A percentile compares a stretch with the other conserved stretches of the same genome.
Evolutionary conservation across 2,329 filamentous ascomycete genomes (phyloP).

Genomic region (Fusarium sp.): DNA sequence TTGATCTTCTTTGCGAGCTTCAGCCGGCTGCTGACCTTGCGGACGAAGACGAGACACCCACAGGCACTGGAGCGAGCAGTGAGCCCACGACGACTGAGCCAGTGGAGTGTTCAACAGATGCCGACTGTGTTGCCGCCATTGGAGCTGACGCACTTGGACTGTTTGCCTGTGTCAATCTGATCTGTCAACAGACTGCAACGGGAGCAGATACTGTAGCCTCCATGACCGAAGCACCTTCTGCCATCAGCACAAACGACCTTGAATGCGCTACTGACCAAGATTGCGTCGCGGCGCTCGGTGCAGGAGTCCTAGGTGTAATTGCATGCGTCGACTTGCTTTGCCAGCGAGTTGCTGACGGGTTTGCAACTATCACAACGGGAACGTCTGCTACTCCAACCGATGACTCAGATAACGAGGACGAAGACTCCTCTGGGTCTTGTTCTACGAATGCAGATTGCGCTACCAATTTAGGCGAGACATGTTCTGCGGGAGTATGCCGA

Average conservation of each 20-base stretch:
- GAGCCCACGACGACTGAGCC: not conserved
- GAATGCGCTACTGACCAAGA: slow-evolving; percentile 17
- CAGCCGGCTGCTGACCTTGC: not conserved
- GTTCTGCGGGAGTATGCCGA: slow-evolving; percentile 4
- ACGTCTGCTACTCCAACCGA: not conserved
- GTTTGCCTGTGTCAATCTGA: slow-evolving; percentile 3
- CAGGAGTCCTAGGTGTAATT: slow-evolving; percentile 7
- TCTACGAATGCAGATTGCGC: slow-evolving; percentile 4
- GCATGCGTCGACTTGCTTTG: slow-evolving; percentile 18
- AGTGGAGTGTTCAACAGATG: slow-evolving; percentile 8
- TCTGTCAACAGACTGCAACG: slow-evolving; percentile 11
- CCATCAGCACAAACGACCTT: not conserved
- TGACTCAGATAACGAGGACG: not conserved
- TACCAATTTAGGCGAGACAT: slow-evolving; percentile 12
- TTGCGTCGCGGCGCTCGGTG: slow-evolving; percentile 2
- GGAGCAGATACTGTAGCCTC: not conserved
- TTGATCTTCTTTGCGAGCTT: slow-evolving; percentile 20
- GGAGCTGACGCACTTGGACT: not conserved
- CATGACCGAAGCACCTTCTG: not conserved
- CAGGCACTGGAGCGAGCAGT: not conserved
- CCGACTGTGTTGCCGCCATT: slow-evolving; percentile 10
- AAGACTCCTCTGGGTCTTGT: not conserved
- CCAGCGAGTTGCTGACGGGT: slow-evolving; percentile 9
- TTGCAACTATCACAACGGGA: slow-evolving; percentile 9
- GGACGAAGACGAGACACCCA: not conserved